A percentile compares a stretch with the other conserved stretches of the same genome.
Conservation (phyloP, 306 rosid species). For the Begonia masoniana region DNA sequence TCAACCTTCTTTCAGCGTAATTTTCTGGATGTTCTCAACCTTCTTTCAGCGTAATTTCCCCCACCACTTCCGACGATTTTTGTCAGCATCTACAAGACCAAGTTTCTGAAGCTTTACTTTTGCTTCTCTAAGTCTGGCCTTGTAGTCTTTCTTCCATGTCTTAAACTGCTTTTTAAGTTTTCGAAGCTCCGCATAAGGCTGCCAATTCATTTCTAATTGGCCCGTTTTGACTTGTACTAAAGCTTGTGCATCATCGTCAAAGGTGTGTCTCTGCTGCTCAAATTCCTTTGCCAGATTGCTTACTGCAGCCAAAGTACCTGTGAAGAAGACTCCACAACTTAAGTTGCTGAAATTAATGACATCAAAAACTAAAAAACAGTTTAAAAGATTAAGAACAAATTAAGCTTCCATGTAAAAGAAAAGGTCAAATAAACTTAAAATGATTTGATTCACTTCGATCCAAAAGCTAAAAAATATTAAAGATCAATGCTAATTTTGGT, state of each 20-base stretch:
- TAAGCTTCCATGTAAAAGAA: too few species aligned
- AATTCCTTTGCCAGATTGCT: conserved; percentile 57
- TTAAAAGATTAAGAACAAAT: too few species aligned
- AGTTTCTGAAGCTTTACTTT: conserved; percentile 41
- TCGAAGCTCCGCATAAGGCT: conserved; percentile 45
- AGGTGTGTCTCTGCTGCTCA: conserved; percentile 49
- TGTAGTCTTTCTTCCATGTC: conserved; percentile 87
- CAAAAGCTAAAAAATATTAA: too few species aligned
- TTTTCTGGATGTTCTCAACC: conserved; percentile 13
- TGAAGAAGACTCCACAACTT: too few species aligned
- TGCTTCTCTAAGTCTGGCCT: conserved; percentile 44
- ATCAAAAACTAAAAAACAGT: too few species aligned
- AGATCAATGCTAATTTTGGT: too few species aligned
- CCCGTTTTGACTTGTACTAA: conserved; percentile 38
- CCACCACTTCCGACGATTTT: conserved; percentile 72
- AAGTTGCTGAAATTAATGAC: too few species aligned
- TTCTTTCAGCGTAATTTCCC: conserved; percentile 37
- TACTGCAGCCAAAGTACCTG: conserved; percentile 25
- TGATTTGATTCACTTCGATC: too few species aligned
- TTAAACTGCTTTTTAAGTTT: conserved; percentile 55
- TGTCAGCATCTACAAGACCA: conserved; percentile 43
- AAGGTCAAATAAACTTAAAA: too few species aligned
- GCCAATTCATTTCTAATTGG: conserved; percentile 14
- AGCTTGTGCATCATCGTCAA: conserved; percentile 62
- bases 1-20: conserved; percentile 21